Percentiles rank a stretch among this genome's conserved stretches.
phyloP scores from a whole-genome alignment of 2,329 filamentous ascomycete species.

The Nigrospora sphaerica region DNA sequence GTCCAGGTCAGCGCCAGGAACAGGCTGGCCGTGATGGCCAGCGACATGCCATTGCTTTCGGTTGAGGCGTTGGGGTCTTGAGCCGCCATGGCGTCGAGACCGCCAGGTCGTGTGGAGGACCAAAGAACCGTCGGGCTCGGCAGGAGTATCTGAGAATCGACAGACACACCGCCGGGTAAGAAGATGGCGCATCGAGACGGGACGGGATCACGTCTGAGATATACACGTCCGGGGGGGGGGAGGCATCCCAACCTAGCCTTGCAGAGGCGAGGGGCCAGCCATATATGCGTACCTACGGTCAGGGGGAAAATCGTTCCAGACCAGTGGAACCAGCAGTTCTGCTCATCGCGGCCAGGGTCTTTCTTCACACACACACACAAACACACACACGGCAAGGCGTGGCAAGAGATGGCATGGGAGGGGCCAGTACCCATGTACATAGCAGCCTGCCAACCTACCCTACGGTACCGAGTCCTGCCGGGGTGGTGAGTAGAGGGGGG shows the following conservation, averaged over 20 bases:
- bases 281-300: neutral
- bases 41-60: constrained; percentile 20
- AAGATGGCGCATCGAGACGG: too few species aligned
- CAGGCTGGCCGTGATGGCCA: constrained; percentile 25
- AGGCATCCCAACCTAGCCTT: neutral
- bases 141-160: too few species aligned
- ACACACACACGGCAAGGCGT: too few species aligned
- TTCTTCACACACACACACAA: too few species aligned
- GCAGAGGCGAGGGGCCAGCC: neutral
- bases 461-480: too few species aligned
- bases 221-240: too few species aligned
- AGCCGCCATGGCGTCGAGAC: constrained; percentile 15
- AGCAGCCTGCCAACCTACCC: too few species aligned
- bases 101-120: neutral
- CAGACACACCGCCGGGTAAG: too few species aligned
- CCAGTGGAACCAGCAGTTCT: neutral
- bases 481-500: too few species aligned
- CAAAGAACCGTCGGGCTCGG: constrained; percentile 1
- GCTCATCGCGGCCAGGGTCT: neutral
- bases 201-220: too few species aligned
- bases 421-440: too few species aligned
- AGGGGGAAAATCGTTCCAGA: neutral
- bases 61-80: constrained; percentile 22
- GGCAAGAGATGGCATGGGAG: too few species aligned
- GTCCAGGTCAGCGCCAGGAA: constrained; percentile 25